phyloP scores from a whole-genome alignment of 2,329 filamentous ascomycete species.

The Pseudogymnoascus sp. region DNA sequence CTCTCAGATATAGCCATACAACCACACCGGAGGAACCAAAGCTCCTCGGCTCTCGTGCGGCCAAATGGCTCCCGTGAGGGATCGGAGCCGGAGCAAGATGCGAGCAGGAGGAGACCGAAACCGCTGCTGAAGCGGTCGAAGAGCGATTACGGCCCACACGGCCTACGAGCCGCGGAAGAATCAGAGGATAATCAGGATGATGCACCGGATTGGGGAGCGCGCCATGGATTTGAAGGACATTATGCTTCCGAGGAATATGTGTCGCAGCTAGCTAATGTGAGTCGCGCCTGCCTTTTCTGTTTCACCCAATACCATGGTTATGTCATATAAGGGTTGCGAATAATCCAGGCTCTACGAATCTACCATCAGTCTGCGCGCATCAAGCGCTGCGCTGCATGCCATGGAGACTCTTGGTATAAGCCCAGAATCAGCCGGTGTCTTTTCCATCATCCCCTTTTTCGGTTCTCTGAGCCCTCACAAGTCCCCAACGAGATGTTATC shows the following conservation, averaged over 20 bases:
- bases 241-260: slow-evolving; percentile 65
- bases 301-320: slow-evolving; percentile 1
- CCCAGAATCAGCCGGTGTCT: neutral
- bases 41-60: neutral
- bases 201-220: slow-evolving; percentile 31
- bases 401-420: neutral
- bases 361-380: neutral
- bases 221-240: slow-evolving; percentile 68
- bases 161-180: slow-evolving; percentile 24
- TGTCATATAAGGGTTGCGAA: neutral
- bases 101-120: slow-evolving; percentile 18
- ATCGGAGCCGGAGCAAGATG: slow-evolving; percentile 20
- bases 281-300: slow-evolving; percentile 25
- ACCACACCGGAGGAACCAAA: neutral
- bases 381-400: neutral
- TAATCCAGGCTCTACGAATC: neutral
- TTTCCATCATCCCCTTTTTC: neutral
- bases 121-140: slow-evolving; percentile 34
- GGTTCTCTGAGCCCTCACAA: neutral
- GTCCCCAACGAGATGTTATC: neutral
- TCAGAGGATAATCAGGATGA: slow-evolving; percentile 24
- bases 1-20: neutral
- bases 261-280: slow-evolving; percentile 55
- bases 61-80: neutral
- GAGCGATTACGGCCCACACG: slow-evolving; percentile 45